Evolutionary conservation across 176 grass and related monocot species (phyloP).

Genomic region (Musa beccarii): DNA sequence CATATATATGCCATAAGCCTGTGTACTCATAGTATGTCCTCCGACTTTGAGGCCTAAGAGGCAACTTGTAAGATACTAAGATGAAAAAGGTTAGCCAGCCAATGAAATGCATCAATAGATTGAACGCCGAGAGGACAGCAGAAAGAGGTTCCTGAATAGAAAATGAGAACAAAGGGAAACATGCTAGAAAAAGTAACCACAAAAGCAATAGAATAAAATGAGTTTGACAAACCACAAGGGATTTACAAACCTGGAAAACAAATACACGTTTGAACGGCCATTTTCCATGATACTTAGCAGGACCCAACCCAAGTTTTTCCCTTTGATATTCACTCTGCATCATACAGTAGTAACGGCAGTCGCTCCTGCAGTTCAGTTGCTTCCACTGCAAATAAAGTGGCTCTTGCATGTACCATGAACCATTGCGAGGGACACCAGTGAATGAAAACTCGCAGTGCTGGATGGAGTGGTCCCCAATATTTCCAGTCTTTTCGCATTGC

Average conservation of each 20-base stretch:
- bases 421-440: slow-evolving; percentile 29
- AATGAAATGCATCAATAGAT: slow-evolving; percentile 64
- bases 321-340: slow-evolving; percentile 66
- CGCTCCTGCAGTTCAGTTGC: slow-evolving; percentile 55
- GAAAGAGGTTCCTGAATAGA: slow-evolving; percentile 67
- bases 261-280: slow-evolving; percentile 68
- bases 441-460: slow-evolving; percentile 34
- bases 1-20: slow-evolving; percentile 92
- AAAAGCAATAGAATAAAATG: neutral
- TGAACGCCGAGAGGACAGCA: slow-evolving; percentile 52
- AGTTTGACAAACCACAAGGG: neutral
- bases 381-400: slow-evolving; percentile 67
- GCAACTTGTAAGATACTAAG: slow-evolving; percentile 62
- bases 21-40: slow-evolving; percentile 84
- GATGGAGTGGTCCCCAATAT: slow-evolving; percentile 32
- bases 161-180: neutral
- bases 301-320: slow-evolving; percentile 41
- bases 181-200: slow-evolving; percentile 9
- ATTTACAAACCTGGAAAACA: slow-evolving; percentile 60
- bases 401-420: slow-evolving; percentile 56
- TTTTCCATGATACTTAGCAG: slow-evolving; percentile 90
- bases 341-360: slow-evolving; percentile 88
- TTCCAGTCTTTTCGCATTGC: slow-evolving; percentile 50
- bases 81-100: slow-evolving; percentile 65
- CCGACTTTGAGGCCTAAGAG: slow-evolving; percentile 54